Conservation (phyloP, 2,329 filamentous ascomycete genomes). For the Pyrenophora graminea region DNA sequence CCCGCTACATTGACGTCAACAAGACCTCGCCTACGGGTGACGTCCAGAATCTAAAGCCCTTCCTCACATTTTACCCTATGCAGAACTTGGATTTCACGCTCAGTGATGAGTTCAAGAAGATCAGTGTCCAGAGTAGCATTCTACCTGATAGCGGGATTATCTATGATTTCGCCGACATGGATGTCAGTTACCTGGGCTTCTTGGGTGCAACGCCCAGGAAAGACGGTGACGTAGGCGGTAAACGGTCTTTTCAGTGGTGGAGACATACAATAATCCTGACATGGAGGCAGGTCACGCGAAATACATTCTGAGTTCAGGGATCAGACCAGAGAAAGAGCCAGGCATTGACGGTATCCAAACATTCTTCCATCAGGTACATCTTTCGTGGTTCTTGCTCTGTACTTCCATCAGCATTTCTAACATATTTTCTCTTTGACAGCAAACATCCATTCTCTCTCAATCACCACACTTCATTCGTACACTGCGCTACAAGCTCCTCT, state of each 20-base stretch:
- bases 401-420: not conserved
- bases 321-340: constrained; percentile 19
- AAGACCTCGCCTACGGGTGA: constrained; percentile 18
- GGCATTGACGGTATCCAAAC: constrained; percentile 17
- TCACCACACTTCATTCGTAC: constrained; percentile 28
- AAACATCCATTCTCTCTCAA: constrained; percentile 19
- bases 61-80: constrained; percentile 47
- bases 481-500: constrained; percentile 28
- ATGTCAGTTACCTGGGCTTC: constrained; percentile 31
- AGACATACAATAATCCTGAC: not conserved
- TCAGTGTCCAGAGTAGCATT: constrained; percentile 41
- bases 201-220: constrained; percentile 17
- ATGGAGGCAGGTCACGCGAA: constrained; percentile 13
- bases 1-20: constrained; percentile 40
- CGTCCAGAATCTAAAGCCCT: constrained; percentile 32
- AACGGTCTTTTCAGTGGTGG: not conserved
- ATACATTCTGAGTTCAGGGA: constrained; percentile 23
- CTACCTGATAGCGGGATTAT: constrained; percentile 31
- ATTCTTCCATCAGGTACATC: constrained; percentile 19
- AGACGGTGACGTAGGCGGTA: not conserved
- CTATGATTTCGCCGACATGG: constrained; percentile 39
- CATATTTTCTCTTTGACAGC: constrained; percentile 4
- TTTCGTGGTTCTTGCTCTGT: no score
- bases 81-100: constrained; percentile 43
- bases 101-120: constrained; percentile 41